These are phyloP conservation scores for Ocimum tenuiflorum DNA, from an alignment of 257 asterid species.

Conservation along the genomic window DNA sequence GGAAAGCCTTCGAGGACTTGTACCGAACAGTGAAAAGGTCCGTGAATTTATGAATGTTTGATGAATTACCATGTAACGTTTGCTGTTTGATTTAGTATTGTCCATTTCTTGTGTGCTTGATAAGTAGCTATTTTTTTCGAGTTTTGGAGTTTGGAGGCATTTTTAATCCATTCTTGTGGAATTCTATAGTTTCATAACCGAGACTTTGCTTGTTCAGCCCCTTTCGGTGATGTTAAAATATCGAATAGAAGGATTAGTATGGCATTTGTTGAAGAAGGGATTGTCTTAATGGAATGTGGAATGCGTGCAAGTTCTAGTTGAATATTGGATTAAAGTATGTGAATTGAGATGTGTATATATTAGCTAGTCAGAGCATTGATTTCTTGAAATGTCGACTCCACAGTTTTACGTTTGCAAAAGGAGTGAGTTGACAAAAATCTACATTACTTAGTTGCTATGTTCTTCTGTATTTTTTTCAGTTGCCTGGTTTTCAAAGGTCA, in stretches of 20 bases:
- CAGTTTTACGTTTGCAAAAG: conserved; percentile 13
- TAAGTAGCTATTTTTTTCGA: no score
- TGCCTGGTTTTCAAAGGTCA: conserved; percentile 14
- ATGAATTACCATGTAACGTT: neutral
- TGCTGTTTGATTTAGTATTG: neutral
- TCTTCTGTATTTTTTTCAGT: conserved; percentile 2
- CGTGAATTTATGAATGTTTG: neutral
- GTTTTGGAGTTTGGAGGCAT: no score
- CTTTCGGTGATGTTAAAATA: neutral
- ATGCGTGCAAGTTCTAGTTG: neutral
- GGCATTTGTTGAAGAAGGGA: neutral
- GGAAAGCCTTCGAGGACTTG: conserved; percentile 55
- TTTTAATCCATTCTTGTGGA: neutral
- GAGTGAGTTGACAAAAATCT: conserved; percentile 12
- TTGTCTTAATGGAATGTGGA: neutral
- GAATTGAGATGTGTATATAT: neutral
- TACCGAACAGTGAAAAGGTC: conserved; percentile 68
- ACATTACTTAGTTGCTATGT: conserved; percentile 14
- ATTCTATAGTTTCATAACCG: neutral
- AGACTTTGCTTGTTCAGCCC: neutral
- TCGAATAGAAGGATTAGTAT: neutral
- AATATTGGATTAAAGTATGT: neutral
- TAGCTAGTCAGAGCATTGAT: neutral
- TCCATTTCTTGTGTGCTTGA: neutral
- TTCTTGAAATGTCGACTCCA: conserved; percentile 22